Evolutionary conservation across 345 rosid genomes (phyloP).

Genomic region (Brassica rapa): DNA sequence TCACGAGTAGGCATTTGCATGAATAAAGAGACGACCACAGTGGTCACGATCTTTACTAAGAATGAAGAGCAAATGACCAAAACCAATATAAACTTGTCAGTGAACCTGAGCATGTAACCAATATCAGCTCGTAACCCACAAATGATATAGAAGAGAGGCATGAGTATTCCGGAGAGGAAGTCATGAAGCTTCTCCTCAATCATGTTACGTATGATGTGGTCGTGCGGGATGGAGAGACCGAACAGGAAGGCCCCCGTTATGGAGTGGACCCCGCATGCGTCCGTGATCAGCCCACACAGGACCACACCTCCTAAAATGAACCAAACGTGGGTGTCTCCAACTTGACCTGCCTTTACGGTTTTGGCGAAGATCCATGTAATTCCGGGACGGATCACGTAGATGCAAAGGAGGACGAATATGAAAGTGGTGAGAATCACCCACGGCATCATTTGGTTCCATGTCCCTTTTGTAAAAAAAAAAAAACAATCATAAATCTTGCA

Average conservation of each 20-base stretch:
- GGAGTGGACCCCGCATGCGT: slow-evolving; percentile 61
- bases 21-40: slow-evolving; percentile 41
- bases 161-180: slow-evolving; percentile 48
- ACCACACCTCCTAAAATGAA: slow-evolving; percentile 54
- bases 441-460: slow-evolving; percentile 33
- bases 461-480: slow-evolving; percentile 21
- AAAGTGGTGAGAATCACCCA: slow-evolving; percentile 32
- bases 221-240: slow-evolving; percentile 62
- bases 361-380: slow-evolving; percentile 46
- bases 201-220: slow-evolving; percentile 39
- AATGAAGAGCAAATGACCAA: slow-evolving; percentile 34
- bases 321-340: slow-evolving; percentile 49
- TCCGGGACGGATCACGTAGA: slow-evolving; percentile 50
- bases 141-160: slow-evolving; percentile 54
- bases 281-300: slow-evolving; percentile 57
- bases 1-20: slow-evolving; percentile 43
- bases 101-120: slow-evolving; percentile 24
- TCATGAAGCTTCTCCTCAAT: slow-evolving; percentile 54
- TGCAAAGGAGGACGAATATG: slow-evolving; percentile 42
- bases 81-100: slow-evolving; percentile 26
- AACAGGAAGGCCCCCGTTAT: slow-evolving; percentile 67
- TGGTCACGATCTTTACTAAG: slow-evolving; percentile 49
- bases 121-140: slow-evolving; percentile 49
- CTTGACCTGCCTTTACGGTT: slow-evolving; percentile 37
- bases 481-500: background rate